A percentile compares a stretch with the other conserved stretches of the same genome.
Evolutionary conservation across 2,329 filamentous ascomycete genomes (phyloP).

Genomic region (Diaporthe capsici): DNA sequence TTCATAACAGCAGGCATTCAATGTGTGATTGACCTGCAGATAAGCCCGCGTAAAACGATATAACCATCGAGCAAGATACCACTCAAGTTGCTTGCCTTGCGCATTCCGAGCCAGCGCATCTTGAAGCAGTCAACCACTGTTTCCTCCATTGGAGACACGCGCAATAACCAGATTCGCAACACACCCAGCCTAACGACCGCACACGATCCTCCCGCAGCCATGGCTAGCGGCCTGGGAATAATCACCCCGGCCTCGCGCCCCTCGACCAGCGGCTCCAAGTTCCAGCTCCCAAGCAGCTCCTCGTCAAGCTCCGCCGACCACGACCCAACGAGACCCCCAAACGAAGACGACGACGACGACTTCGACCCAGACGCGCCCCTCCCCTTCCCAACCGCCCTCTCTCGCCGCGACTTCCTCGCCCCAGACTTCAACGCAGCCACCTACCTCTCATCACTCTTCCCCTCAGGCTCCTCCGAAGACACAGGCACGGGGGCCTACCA

Average conservation of each 20-base stretch:
- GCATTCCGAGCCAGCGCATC: background rate
- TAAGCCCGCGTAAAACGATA: background rate
- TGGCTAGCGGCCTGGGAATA: constrained; percentile 40
- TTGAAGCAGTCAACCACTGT: background rate
- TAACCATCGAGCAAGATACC: background rate
- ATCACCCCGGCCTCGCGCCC: constrained; percentile 12
- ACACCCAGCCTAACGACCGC: background rate
- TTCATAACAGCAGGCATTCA: background rate
- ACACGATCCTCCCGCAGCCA: background rate
- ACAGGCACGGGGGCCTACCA: constrained; percentile 55
- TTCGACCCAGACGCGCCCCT: constrained; percentile 72
- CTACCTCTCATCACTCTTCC: constrained; percentile 74
- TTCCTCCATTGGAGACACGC: background rate
- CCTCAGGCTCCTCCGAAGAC: constrained; percentile 54
- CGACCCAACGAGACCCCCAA: constrained; percentile 52
- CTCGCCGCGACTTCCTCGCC: constrained; percentile 85
- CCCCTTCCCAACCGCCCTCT: constrained; percentile 89
- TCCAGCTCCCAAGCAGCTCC: constrained; percentile 46
- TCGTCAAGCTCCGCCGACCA: constrained; percentile 51
- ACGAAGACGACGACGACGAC: constrained; percentile 51
- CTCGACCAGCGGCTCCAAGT: constrained; percentile 24
- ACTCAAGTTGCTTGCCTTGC: background rate
- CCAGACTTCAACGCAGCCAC: constrained; percentile 82
- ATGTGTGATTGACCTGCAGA: background rate
- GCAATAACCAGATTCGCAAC: background rate